These are phyloP conservation scores for Pichia inconspicua DNA, from an alignment of 1,139 yeast genomes.

Conservation along the genomic window DNA sequence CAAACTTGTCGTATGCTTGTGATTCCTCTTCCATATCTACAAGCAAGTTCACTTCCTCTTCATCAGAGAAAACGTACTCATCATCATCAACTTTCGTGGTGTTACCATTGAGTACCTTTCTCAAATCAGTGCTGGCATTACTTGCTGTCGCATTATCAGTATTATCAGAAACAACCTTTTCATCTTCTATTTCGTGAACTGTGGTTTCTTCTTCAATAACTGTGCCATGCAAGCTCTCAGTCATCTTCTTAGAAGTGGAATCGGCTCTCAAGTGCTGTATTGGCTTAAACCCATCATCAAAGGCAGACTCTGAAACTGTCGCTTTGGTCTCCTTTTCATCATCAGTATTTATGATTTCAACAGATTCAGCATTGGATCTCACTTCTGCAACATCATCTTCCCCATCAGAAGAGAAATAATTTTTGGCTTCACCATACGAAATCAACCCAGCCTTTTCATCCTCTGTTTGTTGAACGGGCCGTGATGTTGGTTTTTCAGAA, in stretches of 20 bases:
- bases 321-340: not conserved
- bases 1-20: constrained; percentile 61
- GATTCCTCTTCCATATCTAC: constrained; percentile 63
- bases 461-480: constrained; percentile 24
- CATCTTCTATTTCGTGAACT: not conserved
- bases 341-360: not conserved
- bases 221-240: not conserved
- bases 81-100: constrained; percentile 17
- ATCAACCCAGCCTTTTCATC: constrained; percentile 45
- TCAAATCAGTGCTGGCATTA: not conserved
- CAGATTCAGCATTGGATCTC: not conserved
- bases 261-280: not conserved
- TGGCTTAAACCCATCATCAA: not conserved
- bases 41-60: constrained; percentile 62
- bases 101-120: not conserved
- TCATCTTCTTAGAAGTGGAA: not conserved
- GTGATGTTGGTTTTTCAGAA: not conserved
- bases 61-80: constrained; percentile 66
- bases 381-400: not conserved
- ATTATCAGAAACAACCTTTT: not conserved
- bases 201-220: not conserved
- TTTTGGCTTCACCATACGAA: constrained; percentile 41
- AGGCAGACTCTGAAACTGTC: not conserved
- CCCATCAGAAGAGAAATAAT: constrained; percentile 21
- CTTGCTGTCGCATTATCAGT: not conserved